Percentiles rank a stretch among this genome's conserved stretches.
These are phyloP conservation scores for Clonostachys rhizophaga DNA, from an alignment of 2,329 filamentous ascomycete species.

Conservation along the genomic window DNA sequence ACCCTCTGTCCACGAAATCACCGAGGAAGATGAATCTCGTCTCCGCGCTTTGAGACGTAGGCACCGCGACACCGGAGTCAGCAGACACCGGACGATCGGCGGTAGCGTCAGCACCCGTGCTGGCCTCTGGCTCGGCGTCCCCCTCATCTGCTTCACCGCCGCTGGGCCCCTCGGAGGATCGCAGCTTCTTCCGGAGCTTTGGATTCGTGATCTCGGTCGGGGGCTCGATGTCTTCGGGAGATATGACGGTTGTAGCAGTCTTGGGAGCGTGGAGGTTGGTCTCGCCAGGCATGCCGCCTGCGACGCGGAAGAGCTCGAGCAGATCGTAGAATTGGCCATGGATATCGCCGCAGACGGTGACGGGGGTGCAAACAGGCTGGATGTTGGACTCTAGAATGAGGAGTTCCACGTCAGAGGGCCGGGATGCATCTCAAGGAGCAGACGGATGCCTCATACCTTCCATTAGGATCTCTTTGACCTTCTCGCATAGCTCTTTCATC, in stretches of 20 bases:
- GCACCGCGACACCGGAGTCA: constrained; percentile 24
- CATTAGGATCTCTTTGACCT: constrained; percentile 98
- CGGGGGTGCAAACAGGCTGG: constrained; percentile 92
- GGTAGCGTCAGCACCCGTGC: constrained; percentile 25
- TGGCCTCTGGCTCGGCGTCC: constrained; percentile 27
- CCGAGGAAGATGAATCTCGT: constrained; percentile 62
- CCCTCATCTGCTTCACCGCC: constrained; percentile 44
- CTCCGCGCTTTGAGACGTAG: constrained; percentile 40
- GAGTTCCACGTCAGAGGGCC: too few species aligned
- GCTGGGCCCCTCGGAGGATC: constrained; percentile 26
- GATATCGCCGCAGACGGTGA: constrained; percentile 96
- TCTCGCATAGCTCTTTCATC: constrained; percentile 99
- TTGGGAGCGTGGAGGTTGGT: constrained; percentile 63
- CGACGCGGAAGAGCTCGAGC: constrained; percentile 92
- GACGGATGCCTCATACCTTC: constrained; percentile 57
- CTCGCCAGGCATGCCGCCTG: constrained; percentile 93
- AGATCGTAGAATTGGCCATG: constrained; percentile 99
- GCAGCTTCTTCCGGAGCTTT: constrained; percentile 82
- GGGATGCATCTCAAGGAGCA: too few species aligned
- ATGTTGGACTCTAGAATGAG: constrained; percentile 81
- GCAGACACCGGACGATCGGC: constrained; percentile 19
- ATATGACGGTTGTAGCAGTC: constrained; percentile 71
- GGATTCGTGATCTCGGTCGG: constrained; percentile 85
- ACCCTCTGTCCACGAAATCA: constrained; percentile 95
- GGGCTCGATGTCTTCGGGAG: constrained; percentile 86